Evolutionary conservation across 1,139 yeast species (phyloP).

Genomic region (Debaryomyces fabryi): DNA sequence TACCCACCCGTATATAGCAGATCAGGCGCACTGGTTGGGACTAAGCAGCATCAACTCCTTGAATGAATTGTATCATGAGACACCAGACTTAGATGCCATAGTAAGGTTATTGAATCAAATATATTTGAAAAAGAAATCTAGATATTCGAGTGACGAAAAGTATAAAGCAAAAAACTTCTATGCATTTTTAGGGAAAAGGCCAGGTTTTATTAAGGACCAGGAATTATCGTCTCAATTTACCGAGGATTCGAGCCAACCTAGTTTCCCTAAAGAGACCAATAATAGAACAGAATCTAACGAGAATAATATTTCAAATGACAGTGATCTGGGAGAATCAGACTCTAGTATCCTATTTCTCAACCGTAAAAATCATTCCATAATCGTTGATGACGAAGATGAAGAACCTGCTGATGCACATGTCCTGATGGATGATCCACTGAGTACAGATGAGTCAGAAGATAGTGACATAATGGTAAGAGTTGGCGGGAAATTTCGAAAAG

Average conservation of each 20-base stretch:
- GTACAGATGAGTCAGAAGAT: conserved; percentile 13
- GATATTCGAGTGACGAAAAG: conserved; percentile 44
- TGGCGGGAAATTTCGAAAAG: conserved; percentile 36
- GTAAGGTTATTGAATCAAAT: conserved; percentile 39
- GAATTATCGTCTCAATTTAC: conserved; percentile 2
- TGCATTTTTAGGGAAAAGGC: conserved; percentile 32
- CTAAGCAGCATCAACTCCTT: conserved; percentile 38
- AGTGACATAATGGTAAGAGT: conserved; percentile 28
- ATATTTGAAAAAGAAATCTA: conserved; percentile 33
- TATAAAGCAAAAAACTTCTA: conserved; percentile 44
- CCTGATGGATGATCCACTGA: neutral
- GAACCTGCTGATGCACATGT: neutral
- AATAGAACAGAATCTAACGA: neutral
- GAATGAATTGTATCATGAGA: conserved; percentile 41
- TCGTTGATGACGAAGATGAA: conserved; percentile 14
- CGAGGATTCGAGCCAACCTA: neutral
- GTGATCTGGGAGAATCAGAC: conserved; percentile 4
- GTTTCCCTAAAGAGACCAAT: neutral
- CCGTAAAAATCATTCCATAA: conserved; percentile 9
- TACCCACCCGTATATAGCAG: conserved; percentile 51
- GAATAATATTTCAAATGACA: neutral
- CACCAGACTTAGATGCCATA: conserved; percentile 37
- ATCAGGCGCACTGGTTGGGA: conserved; percentile 51
- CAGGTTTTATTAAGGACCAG: neutral
- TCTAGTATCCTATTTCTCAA: neutral